phyloP scores from a whole-genome alignment of 2,329 filamentous ascomycete species.

The Alternaria viburni region DNA sequence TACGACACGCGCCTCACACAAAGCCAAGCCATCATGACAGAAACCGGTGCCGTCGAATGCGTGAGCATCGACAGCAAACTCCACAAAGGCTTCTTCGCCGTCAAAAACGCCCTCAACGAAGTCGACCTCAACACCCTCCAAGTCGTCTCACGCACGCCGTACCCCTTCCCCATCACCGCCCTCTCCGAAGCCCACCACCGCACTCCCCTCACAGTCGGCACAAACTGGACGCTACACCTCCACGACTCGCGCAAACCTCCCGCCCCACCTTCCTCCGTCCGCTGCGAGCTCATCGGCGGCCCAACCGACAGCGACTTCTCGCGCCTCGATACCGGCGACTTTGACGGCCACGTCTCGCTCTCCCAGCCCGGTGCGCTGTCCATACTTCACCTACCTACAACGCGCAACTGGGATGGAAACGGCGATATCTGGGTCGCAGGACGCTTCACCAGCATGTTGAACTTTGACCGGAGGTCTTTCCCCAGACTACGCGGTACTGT shows the following conservation, averaged over 20 bases:
- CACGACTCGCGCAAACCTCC: slow-evolving; percentile 71
- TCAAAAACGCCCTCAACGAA: slow-evolving; percentile 78
- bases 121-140: slow-evolving; percentile 78
- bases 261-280: slow-evolving; percentile 14
- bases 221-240: slow-evolving; percentile 79
- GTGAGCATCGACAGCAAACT: slow-evolving; percentile 76
- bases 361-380: slow-evolving; percentile 82
- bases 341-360: slow-evolving; percentile 69
- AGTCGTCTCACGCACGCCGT: slow-evolving; percentile 72
- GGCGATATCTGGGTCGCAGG: slow-evolving; percentile 88
- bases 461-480: slow-evolving; percentile 88
- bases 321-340: slow-evolving; percentile 60
- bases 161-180: slow-evolving; percentile 82
- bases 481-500: slow-evolving; percentile 78
- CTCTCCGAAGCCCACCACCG: slow-evolving; percentile 72
- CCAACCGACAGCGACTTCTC: slow-evolving; percentile 34
- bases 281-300: slow-evolving; percentile 40
- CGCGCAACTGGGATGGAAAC: slow-evolving; percentile 64
- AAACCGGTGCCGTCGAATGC: slow-evolving; percentile 76
- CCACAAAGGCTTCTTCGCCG: slow-evolving; percentile 77
- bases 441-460: slow-evolving; percentile 84
- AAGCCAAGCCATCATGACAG: slow-evolving; percentile 67
- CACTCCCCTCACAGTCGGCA: slow-evolving; percentile 82
- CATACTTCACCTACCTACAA: slow-evolving; percentile 75
- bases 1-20: slow-evolving; percentile 53